A percentile compares a stretch with the other conserved stretches of the same genome.
Evolutionary conservation across 768 basidiomycete species (phyloP).

Genomic region (Suillus sp.): DNA sequence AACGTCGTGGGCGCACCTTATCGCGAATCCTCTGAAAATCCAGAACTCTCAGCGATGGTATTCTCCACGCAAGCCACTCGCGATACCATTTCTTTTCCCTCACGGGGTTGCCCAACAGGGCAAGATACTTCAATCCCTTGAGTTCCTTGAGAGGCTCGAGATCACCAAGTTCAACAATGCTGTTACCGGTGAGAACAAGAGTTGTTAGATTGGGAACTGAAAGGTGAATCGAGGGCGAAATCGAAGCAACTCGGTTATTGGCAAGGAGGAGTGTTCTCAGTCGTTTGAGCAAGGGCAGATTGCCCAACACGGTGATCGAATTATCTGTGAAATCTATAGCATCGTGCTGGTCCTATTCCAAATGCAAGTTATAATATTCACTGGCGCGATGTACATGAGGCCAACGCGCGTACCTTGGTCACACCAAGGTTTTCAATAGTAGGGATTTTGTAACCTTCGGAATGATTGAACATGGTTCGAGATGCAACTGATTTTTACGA

Average conservation of each 20-base stretch:
- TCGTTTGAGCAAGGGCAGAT: slow-evolving; percentile 85
- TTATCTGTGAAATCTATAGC: slow-evolving; percentile 94
- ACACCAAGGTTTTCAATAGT: slow-evolving; percentile 96
- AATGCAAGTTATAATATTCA: slow-evolving; percentile 21
- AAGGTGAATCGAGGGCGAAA: slow-evolving; percentile 80
- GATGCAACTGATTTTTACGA: slow-evolving; percentile 17
- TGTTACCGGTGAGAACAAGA: slow-evolving; percentile 84
- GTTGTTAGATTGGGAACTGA: slow-evolving; percentile 84
- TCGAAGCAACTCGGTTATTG: slow-evolving; percentile 85
- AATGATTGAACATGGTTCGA: slow-evolving; percentile 19
- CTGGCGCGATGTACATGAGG: slow-evolving; percentile 17
- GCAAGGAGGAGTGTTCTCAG: slow-evolving; percentile 83
- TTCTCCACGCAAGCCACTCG: slow-evolving; percentile 91
- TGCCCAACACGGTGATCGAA: slow-evolving; percentile 76
- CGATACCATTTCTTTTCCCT: slow-evolving; percentile 94
- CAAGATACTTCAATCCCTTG: slow-evolving; percentile 71
- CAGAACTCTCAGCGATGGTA: slow-evolving; percentile 85
- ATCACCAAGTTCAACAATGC: slow-evolving; percentile 77
- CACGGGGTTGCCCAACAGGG: slow-evolving; percentile 81
- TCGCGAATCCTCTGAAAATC: slow-evolving; percentile 95
- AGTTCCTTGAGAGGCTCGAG: slow-evolving; percentile 82
- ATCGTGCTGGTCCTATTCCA: slow-evolving; percentile 83
- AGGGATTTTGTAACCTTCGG: slow-evolving; percentile 87
- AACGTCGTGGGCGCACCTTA: slow-evolving; percentile 68
- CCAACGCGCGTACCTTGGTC: slow-evolving; percentile 61